phyloP scores from a whole-genome alignment of 768 basidiomycete genomes.

The Leccinum ochraceum region DNA sequence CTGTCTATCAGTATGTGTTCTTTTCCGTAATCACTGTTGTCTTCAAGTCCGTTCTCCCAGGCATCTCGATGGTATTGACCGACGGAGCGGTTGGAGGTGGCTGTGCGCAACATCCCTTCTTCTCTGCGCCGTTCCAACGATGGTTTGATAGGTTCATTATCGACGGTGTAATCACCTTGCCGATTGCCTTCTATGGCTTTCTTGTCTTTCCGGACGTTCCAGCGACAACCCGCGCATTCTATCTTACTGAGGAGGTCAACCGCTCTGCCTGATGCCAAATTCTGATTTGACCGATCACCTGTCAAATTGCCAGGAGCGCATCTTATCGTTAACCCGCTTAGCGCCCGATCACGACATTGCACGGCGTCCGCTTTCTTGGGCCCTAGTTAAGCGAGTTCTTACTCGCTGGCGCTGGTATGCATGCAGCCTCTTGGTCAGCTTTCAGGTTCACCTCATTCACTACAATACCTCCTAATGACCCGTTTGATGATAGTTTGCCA shows the following conservation, averaged over 20 bases:
- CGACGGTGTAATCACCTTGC: conserved; percentile 69
- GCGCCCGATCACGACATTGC: conserved; percentile 40
- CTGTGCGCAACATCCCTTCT: conserved; percentile 38
- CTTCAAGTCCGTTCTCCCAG: conserved; percentile 18
- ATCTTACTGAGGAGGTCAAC: conserved; percentile 57
- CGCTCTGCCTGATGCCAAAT: conserved; percentile 2
- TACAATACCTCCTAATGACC: neutral
- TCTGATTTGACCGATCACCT: neutral
- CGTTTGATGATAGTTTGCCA: conserved; percentile 48
- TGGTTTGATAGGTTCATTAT: conserved; percentile 53
- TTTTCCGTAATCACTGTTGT: neutral
- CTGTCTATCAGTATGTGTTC: conserved; percentile 52
- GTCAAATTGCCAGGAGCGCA: conserved; percentile 46
- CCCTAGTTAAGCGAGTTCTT: conserved; percentile 48
- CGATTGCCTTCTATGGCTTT: conserved; percentile 72
- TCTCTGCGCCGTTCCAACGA: neutral
- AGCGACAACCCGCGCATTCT: conserved; percentile 60
- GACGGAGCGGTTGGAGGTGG: conserved; percentile 71
- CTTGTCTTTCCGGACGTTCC: conserved; percentile 74
- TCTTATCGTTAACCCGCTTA: conserved; percentile 51
- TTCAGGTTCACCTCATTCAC: neutral
- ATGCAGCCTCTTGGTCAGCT: conserved; percentile 59
- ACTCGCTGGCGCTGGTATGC: conserved; percentile 69
- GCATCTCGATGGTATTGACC: conserved; percentile 50
- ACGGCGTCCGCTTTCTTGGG: conserved; percentile 48